Evolutionary conservation across 257 asterid species (phyloP).

Genomic region (Sherardia arvensis): DNA sequence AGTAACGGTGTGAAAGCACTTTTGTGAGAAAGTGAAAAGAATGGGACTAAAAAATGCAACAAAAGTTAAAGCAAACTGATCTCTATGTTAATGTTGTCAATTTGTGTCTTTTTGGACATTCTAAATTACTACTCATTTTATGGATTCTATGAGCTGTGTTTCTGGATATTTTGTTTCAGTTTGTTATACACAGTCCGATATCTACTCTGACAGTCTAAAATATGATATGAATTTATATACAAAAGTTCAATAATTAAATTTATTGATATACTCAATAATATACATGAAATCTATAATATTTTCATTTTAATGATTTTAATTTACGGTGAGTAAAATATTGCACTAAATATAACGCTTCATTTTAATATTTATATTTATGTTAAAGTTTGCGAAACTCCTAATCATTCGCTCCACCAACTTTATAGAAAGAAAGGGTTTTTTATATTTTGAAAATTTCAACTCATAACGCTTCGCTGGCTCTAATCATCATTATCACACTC

Average conservation of each 20-base stretch:
- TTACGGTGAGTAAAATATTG: too few relatives aligned
- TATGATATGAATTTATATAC: too few relatives aligned
- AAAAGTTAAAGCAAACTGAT: slow-evolving; percentile 6
- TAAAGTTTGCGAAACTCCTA: slow-evolving; percentile 23
- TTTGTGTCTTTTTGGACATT: slow-evolving; percentile 25
- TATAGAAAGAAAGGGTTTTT: slow-evolving; percentile 14
- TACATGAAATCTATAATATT: too few relatives aligned
- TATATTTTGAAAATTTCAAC: slow-evolving; percentile 2
- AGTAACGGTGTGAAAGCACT: slow-evolving; percentile 9
- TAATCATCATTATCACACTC: slow-evolving; percentile 19
- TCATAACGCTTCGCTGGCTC: background rate
- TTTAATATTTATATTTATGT: too few relatives aligned
- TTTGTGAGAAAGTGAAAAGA: slow-evolving; percentile 6
- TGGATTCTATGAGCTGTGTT: slow-evolving; percentile 16
- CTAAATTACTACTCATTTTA: background rate
- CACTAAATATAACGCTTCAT: too few relatives aligned
- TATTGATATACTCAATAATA: too few relatives aligned
- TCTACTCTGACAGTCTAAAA: too few relatives aligned
- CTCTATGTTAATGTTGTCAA: slow-evolving; percentile 2
- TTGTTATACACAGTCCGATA: too few relatives aligned
- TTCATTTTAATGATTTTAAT: too few relatives aligned
- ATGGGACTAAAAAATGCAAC: background rate
- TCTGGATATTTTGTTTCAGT: slow-evolving; percentile 18
- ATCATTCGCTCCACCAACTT: slow-evolving; percentile 58
- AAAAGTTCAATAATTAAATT: too few relatives aligned